These are phyloP conservation scores for Asterophora parasitica DNA, from an alignment of 768 basidiomycete genomes.

Conservation along the genomic window DNA sequence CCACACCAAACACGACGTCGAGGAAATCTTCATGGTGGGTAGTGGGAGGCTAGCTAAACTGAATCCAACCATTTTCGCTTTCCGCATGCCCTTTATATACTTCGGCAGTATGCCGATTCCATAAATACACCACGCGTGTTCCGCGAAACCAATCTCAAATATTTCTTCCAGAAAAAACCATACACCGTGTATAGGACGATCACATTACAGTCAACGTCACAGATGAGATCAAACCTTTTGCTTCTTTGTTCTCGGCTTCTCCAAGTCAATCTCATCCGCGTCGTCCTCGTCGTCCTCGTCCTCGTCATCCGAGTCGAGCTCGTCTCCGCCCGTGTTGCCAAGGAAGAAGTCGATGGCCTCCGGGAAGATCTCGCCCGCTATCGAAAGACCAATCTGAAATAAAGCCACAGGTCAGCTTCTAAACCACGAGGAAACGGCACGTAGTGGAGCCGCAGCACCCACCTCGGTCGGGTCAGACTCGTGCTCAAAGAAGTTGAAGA, in stretches of 20 bases:
- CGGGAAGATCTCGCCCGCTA: constrained; percentile 76
- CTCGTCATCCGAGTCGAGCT: constrained; percentile 61
- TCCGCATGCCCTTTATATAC: neutral
- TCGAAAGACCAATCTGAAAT: constrained; percentile 60
- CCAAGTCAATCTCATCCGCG: constrained; percentile 83
- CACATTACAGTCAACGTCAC: neutral
- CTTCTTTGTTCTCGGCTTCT: constrained; percentile 77
- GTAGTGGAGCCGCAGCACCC: constrained; percentile 6
- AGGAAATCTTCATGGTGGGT: constrained; percentile 31
- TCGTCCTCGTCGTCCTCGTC: constrained; percentile 72
- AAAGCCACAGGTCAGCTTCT: neutral
- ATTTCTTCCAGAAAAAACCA: constrained; percentile 16
- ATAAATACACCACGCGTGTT: neutral
- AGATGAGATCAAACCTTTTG: constrained; percentile 52
- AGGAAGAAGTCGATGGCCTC: constrained; percentile 82
- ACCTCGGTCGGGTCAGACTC: constrained; percentile 66
- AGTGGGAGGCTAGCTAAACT: constrained; percentile 4
- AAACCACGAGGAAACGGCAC: constrained; percentile 22
- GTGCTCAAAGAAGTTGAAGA: constrained; percentile 85
- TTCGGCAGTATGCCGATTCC: constrained; percentile 15
- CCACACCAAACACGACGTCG: constrained; percentile 23
- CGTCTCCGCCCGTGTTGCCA: constrained; percentile 56
- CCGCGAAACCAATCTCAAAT: neutral
- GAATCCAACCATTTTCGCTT: neutral
- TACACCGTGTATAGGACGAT: neutral